Evolutionary conservation across 768 basidiomycete species (phyloP).

Genomic region (Rhodocollybia butyracea): DNA sequence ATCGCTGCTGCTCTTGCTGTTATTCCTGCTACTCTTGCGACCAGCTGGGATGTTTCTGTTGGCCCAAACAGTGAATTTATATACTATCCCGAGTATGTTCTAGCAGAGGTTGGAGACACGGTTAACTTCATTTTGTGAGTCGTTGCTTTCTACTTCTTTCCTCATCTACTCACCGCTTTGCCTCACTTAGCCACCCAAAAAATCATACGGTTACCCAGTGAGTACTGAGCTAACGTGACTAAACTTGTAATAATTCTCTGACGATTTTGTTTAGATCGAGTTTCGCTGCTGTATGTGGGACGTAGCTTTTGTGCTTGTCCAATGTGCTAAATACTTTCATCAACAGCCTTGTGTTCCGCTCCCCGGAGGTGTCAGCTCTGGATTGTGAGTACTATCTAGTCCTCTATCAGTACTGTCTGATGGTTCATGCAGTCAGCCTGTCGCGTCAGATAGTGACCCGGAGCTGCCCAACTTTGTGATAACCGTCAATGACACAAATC

Average conservation of each 20-base stretch:
- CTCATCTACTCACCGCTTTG: slow-evolving; percentile 34
- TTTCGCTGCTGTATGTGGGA: slow-evolving; percentile 30
- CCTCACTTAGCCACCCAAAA: slow-evolving; percentile 40
- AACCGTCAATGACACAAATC: slow-evolving; percentile 38
- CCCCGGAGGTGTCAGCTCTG: slow-evolving; percentile 27
- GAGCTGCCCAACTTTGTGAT: slow-evolving; percentile 37
- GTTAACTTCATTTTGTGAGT: slow-evolving; percentile 48
- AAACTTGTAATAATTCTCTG: neutral
- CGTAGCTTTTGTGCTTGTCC: slow-evolving; percentile 21
- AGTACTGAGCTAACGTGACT: neutral
- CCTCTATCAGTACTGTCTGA: neutral
- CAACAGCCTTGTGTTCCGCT: slow-evolving; percentile 23
- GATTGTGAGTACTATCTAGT: slow-evolving; percentile 28
- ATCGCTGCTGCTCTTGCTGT: slow-evolving; percentile 13
- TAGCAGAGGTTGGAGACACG: slow-evolving; percentile 41
- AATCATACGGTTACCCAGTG: slow-evolving; percentile 45
- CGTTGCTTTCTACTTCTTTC: slow-evolving; percentile 35
- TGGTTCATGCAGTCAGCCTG: slow-evolving; percentile 28
- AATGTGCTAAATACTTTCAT: neutral
- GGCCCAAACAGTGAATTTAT: slow-evolving; percentile 28
- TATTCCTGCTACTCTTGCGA: slow-evolving; percentile 26
- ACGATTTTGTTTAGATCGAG: slow-evolving; percentile 21
- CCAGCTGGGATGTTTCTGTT: slow-evolving; percentile 30
- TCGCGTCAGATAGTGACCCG: slow-evolving; percentile 30
- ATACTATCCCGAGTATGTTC: slow-evolving; percentile 33